These are phyloP conservation scores for Aureobasidium sp. DNA, from an alignment of 2,329 filamentous ascomycete genomes.

Conservation along the genomic window DNA sequence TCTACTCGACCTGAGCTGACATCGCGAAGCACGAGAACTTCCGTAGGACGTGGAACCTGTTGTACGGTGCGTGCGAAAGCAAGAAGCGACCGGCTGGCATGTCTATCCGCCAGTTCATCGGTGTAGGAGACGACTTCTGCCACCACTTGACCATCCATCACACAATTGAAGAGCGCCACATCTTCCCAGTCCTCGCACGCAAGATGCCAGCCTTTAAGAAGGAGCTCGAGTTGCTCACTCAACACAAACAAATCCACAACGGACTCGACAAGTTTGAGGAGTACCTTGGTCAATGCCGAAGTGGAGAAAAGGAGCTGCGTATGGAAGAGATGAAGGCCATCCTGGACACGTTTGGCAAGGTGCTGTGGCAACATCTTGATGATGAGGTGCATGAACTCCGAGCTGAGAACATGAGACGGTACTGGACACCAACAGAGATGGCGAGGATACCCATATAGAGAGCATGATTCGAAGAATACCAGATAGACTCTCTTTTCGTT, in stretches of 20 bases:
- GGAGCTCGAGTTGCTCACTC: constrained; percentile 58
- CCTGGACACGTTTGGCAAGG: constrained; percentile 69
- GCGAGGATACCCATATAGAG: constrained; percentile 56
- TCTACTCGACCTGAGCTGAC: background rate
- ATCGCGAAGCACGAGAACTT: constrained; percentile 54
- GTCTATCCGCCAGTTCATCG: constrained; percentile 61
- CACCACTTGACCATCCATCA: constrained; percentile 69
- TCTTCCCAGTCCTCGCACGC: constrained; percentile 69
- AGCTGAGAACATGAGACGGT: constrained; percentile 80
- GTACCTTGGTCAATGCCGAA: constrained; percentile 30
- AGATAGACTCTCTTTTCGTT: background rate
- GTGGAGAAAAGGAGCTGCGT: constrained; percentile 53
- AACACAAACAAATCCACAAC: constrained; percentile 71
- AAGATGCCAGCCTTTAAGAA: constrained; percentile 71
- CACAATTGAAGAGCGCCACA: constrained; percentile 69
- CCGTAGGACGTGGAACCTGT: constrained; percentile 61
- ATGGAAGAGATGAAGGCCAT: constrained; percentile 55
- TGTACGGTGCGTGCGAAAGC: constrained; percentile 57
- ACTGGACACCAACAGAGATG: constrained; percentile 73
- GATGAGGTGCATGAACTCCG: constrained; percentile 71
- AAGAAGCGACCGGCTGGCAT: constrained; percentile 54
- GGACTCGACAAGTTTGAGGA: constrained; percentile 35
- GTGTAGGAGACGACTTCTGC: constrained; percentile 60
- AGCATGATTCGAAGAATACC: background rate
- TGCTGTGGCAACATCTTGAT: constrained; percentile 76